Evolutionary conservation across 176 grass and related monocot species (phyloP).

Genomic region (Rhipidocladum racemiflorum): DNA sequence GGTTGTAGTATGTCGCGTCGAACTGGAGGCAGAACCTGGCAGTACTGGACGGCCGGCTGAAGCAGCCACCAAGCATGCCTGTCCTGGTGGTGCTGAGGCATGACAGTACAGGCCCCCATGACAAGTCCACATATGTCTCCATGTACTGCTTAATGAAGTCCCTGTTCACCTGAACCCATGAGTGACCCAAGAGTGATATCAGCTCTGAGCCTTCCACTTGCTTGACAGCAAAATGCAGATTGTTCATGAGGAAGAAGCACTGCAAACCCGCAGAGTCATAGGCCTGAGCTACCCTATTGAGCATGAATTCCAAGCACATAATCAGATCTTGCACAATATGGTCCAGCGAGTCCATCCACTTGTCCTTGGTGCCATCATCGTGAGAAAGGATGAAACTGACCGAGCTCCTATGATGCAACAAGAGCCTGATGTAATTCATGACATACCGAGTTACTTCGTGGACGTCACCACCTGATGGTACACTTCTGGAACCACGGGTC

Average conservation of each 20-base stretch:
- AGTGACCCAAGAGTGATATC: neutral
- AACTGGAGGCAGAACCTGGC: neutral
- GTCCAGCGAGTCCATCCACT: neutral
- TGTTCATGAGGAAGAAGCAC: conserved; percentile 30
- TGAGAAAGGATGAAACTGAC: neutral
- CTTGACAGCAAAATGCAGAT: conserved; percentile 6
- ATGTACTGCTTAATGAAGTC: neutral
- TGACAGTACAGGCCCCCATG: neutral
- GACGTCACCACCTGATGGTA: neutral
- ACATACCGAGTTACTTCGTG: conserved; percentile 11
- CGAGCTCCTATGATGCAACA: neutral
- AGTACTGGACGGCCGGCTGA: neutral
- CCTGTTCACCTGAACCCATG: neutral
- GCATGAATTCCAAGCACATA: neutral
- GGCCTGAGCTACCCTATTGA: neutral
- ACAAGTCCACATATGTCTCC: neutral
- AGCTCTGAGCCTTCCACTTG: conserved; percentile 14
- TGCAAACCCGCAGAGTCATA: conserved; percentile 8
- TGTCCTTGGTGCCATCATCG: neutral
- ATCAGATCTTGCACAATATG: neutral
- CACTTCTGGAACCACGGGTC: neutral
- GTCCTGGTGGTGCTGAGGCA: neutral
- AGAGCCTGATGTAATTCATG: conserved; percentile 28
- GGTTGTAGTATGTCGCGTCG: neutral
- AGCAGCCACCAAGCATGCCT: neutral